Percentiles rank a stretch among this genome's conserved stretches.
Evolutionary conservation across 176 grass and related monocot species (phyloP).

Genomic region (Juncus inflexus): DNA sequence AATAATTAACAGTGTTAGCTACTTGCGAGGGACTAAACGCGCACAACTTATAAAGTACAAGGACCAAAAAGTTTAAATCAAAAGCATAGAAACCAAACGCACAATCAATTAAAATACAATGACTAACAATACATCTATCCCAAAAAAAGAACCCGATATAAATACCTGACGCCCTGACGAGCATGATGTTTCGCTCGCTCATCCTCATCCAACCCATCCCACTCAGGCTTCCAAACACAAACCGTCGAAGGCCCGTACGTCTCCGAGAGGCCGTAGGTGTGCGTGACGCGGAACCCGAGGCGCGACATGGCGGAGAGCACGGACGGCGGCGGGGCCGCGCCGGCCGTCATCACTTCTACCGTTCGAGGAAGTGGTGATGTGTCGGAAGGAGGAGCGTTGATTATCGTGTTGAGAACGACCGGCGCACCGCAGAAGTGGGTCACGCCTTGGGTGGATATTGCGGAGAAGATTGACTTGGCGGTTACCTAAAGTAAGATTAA

Average conservation of each 20-base stretch:
- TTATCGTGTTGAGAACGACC: slow-evolving; percentile 72
- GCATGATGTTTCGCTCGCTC: slow-evolving; percentile 65
- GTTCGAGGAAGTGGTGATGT: slow-evolving; percentile 55
- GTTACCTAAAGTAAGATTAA: slow-evolving; percentile 48
- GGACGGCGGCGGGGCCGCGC: slow-evolving; percentile 78
- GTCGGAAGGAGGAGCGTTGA: slow-evolving; percentile 78
- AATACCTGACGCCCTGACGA: slow-evolving; percentile 62
- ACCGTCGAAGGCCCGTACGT: slow-evolving; percentile 82
- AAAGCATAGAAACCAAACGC: too few relatives aligned
- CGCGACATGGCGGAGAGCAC: slow-evolving; percentile 67
- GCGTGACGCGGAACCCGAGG: slow-evolving; percentile 79
- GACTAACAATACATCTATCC: too few relatives aligned
- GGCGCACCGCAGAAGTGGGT: slow-evolving; percentile 91
- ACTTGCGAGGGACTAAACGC: too few relatives aligned
- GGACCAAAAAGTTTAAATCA: too few relatives aligned
- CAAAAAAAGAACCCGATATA: too few relatives aligned
- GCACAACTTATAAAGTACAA: too few relatives aligned
- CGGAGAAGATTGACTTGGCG: slow-evolving; percentile 81
- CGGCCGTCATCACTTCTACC: slow-evolving; percentile 79
- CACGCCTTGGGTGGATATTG: slow-evolving; percentile 75
- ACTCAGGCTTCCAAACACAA: slow-evolving; percentile 92
- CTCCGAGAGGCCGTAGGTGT: slow-evolving; percentile 87
- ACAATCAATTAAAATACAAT: too few relatives aligned
- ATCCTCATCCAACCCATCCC: slow-evolving; percentile 54
- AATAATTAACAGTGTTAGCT: too few relatives aligned